Evolutionary conservation across 176 grass and related monocot species (phyloP), one percentile per base, ranked within the genome.

Genomic region (Avena insularis): DNA sequence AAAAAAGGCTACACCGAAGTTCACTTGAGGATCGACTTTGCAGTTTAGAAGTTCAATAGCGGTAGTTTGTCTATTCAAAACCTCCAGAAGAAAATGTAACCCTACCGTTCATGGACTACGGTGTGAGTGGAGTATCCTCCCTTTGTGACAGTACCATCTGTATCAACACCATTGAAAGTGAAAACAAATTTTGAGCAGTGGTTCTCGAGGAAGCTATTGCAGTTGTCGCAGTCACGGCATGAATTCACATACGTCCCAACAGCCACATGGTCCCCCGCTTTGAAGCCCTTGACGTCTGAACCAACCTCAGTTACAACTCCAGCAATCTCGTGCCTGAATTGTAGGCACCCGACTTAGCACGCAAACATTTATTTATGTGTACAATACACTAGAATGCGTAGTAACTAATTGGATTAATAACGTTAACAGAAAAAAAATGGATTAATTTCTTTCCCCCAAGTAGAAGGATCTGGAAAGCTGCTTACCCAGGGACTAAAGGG

Each of bases 121-220:
- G 93, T 98, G 64, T 92, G 87, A 76, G 20, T 98, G 27, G 95
- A 98, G 87, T 95, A 98, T 63, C 95, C 93, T 47, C 95, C 93
- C 82, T 83, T 95, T 21, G 95, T 98, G 15, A 95, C 80, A 49
- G 87, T 85, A 9, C 93, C 95, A 77, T 98, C 91, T 8, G 88
- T 85, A 77, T 98, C 95, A 61, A 95, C 67, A 4, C 31, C 4
- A 19, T 98, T 95, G 71, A 85, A 98, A 77, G 95, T 98, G 13
- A 6, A 62, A 36, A 85, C 53, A 27, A 2, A 0, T 40, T 92
- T 87, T 10, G 84, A 65, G 79, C 95, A 97, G 85, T 91, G 65
- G 75, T 87, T 23, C 57, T 97, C 95, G 5, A 84, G 82, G 56
- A 55, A 90, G 43, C 56, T 84, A 80, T 90, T 85, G 82, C 95